Percentiles rank a stretch among this genome's conserved stretches.
phyloP scores from a whole-genome alignment of 2,329 filamentous ascomycete species.

The Colletotrichum camelliae region DNA sequence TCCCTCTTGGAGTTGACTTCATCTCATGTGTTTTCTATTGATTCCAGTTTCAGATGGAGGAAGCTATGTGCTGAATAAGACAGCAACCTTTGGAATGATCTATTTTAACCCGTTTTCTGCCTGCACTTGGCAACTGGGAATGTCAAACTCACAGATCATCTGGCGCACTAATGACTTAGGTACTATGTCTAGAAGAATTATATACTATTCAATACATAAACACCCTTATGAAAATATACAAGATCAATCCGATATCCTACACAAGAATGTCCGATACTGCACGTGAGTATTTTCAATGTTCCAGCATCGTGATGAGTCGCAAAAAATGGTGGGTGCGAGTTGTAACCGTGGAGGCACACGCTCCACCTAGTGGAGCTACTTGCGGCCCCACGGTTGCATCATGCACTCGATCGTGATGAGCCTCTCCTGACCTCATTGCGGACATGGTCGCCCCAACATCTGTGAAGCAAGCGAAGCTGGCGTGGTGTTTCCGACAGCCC shows the following conservation, averaged over 20 bases:
- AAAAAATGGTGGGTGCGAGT: not conserved
- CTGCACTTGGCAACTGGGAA: too few relatives aligned
- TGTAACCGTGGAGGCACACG: not conserved
- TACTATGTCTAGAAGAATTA: not conserved
- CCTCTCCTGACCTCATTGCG: not conserved
- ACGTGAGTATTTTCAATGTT: accelerated
- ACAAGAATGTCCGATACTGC: accelerated
- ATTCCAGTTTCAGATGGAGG: not conserved
- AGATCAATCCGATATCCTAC: accelerated
- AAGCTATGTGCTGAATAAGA: accelerated
- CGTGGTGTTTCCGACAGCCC: accelerated
- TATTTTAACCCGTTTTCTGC: too few relatives aligned
- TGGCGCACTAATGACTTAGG: not conserved
- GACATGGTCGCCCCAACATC: not conserved
- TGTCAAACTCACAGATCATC: not conserved
- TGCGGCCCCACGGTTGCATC: not conserved
- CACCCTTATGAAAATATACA: not conserved
- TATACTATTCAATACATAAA: not conserved
- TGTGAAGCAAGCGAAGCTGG: accelerated
- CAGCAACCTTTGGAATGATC: accelerated
- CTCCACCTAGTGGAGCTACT: not conserved
- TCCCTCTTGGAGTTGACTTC: not conserved
- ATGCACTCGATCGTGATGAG: not conserved
- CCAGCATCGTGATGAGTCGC: not conserved
- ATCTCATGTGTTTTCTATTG: not conserved